Conservation (phyloP, 192 early-diverging fungal genomes). For the Cetraspora pellucida region DNA sequence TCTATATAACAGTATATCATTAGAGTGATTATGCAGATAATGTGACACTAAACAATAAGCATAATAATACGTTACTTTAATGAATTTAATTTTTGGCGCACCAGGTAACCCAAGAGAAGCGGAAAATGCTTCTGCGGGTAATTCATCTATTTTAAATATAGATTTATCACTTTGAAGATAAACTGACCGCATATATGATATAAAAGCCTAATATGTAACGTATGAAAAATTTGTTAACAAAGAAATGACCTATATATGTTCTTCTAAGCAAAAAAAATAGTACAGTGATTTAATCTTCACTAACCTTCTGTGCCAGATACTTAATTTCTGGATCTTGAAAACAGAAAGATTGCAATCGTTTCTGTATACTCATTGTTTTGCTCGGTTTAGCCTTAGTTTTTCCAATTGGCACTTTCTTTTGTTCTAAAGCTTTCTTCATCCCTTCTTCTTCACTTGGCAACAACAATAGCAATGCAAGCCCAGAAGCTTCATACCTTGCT, state of each 20-base stretch:
- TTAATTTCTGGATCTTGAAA: conserved; percentile 94
- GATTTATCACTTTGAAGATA: conserved; percentile 90
- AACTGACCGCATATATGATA: conserved; percentile 92
- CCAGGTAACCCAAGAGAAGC: conserved; percentile 91
- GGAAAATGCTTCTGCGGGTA: conserved; percentile 89
- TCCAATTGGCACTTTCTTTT: conserved; percentile 84
- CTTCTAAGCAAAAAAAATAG: conserved; percentile 11
- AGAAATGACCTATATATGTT: background rate
- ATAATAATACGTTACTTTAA: conserved; percentile 50
- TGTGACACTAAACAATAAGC: background rate
- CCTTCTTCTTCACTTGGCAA: conserved; percentile 85
- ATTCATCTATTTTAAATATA: conserved; percentile 82
- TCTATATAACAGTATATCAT: conserved; percentile 33
- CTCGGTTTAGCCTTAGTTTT: conserved; percentile 84
- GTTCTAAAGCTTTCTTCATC: conserved; percentile 73
- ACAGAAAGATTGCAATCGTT: conserved; percentile 88
- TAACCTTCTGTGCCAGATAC: conserved; percentile 91
- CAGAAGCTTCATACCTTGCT: conserved; percentile 88
- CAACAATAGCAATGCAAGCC: conserved; percentile 85
- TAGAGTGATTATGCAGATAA: background rate
- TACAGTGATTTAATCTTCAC: background rate
- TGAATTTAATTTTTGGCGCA: conserved; percentile 92
- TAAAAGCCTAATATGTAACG: conserved; percentile 70
- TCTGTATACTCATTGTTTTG: conserved; percentile 77
- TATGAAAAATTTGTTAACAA: background rate